These are phyloP conservation scores for Elsinoe batatas DNA, from an alignment of 2,329 filamentous ascomycete species.

Conservation along the genomic window DNA sequence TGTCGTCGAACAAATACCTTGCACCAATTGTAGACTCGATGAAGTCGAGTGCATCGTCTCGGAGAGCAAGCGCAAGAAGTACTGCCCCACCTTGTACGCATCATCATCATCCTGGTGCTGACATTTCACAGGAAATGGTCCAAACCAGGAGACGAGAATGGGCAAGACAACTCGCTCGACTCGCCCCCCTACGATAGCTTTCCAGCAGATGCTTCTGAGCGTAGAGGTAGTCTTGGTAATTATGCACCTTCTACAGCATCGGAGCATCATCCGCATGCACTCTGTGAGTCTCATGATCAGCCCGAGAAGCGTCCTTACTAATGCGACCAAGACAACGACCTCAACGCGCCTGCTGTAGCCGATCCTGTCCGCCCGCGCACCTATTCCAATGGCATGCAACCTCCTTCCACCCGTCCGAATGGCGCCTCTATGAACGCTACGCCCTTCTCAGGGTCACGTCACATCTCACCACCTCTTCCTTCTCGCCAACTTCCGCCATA, in stretches of 20 bases:
- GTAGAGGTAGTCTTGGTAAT: neutral
- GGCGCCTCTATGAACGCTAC: neutral
- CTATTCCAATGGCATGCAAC: slow-evolving; percentile 19
- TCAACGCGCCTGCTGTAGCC: neutral
- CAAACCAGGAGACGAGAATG: slow-evolving; percentile 16
- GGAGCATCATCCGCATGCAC: slow-evolving; percentile 51
- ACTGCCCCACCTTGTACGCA: slow-evolving; percentile 33
- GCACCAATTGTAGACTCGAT: slow-evolving; percentile 77
- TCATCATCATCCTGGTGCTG: neutral
- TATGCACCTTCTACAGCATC: neutral
- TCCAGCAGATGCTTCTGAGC: neutral
- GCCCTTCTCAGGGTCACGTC: neutral
- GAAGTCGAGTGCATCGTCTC: slow-evolving; percentile 60
- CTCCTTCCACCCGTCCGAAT: slow-evolving; percentile 20
- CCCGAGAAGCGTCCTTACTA: neutral
- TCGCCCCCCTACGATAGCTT: slow-evolving; percentile 8
- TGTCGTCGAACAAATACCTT: slow-evolving; percentile 77
- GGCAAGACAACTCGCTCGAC: neutral
- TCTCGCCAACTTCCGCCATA: slow-evolving; percentile 50
- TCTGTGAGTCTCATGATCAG: slow-evolving; percentile 42
- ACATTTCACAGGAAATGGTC: slow-evolving; percentile 27
- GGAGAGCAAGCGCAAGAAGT: slow-evolving; percentile 78
- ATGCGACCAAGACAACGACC: slow-evolving; percentile 4
- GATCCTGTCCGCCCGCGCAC: slow-evolving; percentile 1
- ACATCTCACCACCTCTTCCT: slow-evolving; percentile 17